Evolutionary conservation across 169 alveolate genomes (phyloP), one percentile per base, ranked within the genome.

Genomic region (Cryptosporidium xiaoi): DNA sequence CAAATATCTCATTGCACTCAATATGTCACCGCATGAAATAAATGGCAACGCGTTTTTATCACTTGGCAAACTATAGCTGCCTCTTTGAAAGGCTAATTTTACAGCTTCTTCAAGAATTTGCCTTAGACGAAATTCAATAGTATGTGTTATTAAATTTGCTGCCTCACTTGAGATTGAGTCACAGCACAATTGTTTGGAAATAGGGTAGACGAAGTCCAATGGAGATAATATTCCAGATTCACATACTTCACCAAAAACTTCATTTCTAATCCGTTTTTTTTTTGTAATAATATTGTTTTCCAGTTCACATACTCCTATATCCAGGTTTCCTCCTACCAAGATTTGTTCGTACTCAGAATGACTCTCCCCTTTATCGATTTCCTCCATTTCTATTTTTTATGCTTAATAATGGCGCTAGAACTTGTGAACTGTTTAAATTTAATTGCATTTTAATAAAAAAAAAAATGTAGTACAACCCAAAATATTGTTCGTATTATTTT

Each of bases 141-240:
- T 44, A 3, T 77, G 65, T 31, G 55, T 36, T 16, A 77, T 77
- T 4, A 77, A 53, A 77, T 16, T 18, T n/a, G 87, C 87, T 16
- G 87, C 87, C 15, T 77, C 12, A 44, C 24, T 77, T 24, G 87
- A 60, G 34, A 77, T 62, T 13, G 48, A 40, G 46, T 77, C 87
- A 77, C 77, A 60, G n/a, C 87, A 77, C 40, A 77, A 12, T 60
- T 77, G 87, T 36, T 60, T 77, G 44, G 77, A 77, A 40, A 77
- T 13, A 27, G 87, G 87, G 36, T 60, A 77, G 20, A 77, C 87
- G 58, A 77, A 77, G 46, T 77, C 87, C 58, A 58, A 77, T 18
- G 69, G 66, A 24, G 87, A 77, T 12, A 77, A 62, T 44, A 50
- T 44, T 34, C 60, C 50, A 10, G 6, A 8, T 7, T 24, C 33